These are phyloP conservation scores for Russula olivacea DNA, from an alignment of 768 basidiomycete genomes.

Conservation along the genomic window DNA sequence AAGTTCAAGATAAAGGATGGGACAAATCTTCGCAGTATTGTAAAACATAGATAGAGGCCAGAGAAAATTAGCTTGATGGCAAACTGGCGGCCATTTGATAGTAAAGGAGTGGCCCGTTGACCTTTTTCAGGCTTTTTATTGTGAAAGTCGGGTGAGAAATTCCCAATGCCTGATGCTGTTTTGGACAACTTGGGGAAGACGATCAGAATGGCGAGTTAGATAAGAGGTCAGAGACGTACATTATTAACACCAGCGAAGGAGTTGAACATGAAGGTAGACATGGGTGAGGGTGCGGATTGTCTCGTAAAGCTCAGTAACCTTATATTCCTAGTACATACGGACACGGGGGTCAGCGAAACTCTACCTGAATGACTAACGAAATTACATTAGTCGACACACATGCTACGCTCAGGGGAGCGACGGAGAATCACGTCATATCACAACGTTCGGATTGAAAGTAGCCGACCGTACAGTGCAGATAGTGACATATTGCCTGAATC, in stretches of 20 bases:
- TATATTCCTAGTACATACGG: background rate
- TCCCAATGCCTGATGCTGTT: background rate
- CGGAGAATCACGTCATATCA: background rate
- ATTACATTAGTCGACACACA: background rate
- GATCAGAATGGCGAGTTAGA: background rate
- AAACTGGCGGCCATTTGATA: background rate
- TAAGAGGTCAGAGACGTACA: background rate
- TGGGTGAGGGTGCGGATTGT: background rate
- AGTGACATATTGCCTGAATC: background rate
- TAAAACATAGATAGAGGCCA: background rate
- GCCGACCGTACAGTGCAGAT: background rate
- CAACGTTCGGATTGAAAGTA: background rate
- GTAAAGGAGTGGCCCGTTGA: background rate
- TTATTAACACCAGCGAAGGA: background rate
- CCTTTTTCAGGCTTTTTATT: background rate
- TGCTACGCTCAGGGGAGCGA: background rate
- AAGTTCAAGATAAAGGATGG: background rate
- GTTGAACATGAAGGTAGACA: conserved; percentile 4
- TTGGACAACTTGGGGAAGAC: background rate
- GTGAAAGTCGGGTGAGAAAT: background rate
- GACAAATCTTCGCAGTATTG: conserved; percentile 5
- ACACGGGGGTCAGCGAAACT: background rate
- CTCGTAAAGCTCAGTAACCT: background rate
- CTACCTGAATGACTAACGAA: background rate
- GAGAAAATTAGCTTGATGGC: background rate